Base-by-base conservation (phyloP, 768 basidiomycete species). In the Suillus placidus region DNA sequence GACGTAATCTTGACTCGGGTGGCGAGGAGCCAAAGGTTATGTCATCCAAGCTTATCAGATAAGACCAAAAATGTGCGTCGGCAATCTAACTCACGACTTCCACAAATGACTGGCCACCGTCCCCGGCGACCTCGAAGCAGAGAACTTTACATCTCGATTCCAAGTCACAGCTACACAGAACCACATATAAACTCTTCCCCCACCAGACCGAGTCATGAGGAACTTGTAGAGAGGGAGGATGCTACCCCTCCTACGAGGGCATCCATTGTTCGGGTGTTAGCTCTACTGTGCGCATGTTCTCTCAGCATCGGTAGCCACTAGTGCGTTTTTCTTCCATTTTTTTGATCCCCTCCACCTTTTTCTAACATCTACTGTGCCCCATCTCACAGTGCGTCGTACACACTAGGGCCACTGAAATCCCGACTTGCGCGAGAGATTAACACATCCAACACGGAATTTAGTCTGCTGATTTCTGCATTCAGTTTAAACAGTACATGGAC, bases 281-380 rank as follows among this genome's bases (percentile, higher is more conserved):
- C 91, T 16, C 80, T 93, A 4, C 72, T 90, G 1, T 92, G 89
- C 65, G 89, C 89, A 32, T 92, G 90, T 72, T 87, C 86, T 37
- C 75, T 93, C 69, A 90, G 90, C 70, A 78, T 93, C 42, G 92
- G 91, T 40, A 89, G 89, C 67, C 91, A 93, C 73, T 92, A 90
- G 90, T 91, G 71, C 54, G 85, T 77, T 42, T 61, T 57, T 13
- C 60, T 16, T 56, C 38, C 58, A 9, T 20, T 56, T 60, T n/a
- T 34, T 20, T 5, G 7, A 16, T 52, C 26, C 43, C 16, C 64
- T 57, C 54, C 23, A 5, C n/a, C 13, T 42, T 18, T 14, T 61
- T 8, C 64, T 69, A 18, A 69, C 58, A 43, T 20, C 10, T 37
- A 64, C 58, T 62, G 60, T 42, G 7, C 8, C 55, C 34, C 38